phyloP scores from a whole-genome alignment of 257 asterid genomes.

The Orobanche coerulescens region DNA sequence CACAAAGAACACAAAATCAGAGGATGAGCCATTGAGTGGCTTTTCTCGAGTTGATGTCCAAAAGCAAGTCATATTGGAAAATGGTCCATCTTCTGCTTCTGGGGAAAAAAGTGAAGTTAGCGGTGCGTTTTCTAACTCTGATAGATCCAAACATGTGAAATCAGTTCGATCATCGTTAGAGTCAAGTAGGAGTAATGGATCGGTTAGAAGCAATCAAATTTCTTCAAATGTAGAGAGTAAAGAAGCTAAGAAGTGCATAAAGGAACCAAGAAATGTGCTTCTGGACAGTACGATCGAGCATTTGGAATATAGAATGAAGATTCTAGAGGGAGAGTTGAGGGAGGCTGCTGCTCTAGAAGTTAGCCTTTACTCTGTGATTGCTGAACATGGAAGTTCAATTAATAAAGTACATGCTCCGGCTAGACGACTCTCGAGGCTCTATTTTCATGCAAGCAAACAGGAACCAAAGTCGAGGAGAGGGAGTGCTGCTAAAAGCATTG shows the following conservation, averaged over 20 bases:
- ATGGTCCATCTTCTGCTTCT: too few relatives aligned
- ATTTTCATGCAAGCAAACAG: slow-evolving; percentile 49
- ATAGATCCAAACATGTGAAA: slow-evolving; percentile 34
- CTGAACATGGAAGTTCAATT: slow-evolving; percentile 76
- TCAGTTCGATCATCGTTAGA: slow-evolving; percentile 56
- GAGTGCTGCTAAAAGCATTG: slow-evolving; percentile 57
- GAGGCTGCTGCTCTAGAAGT: slow-evolving; percentile 84
- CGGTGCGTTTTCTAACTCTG: slow-evolving; percentile 28
- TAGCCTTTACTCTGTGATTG: slow-evolving; percentile 64
- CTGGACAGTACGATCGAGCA: slow-evolving; percentile 41
- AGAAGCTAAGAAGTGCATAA: slow-evolving; percentile 24
- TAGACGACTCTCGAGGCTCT: slow-evolving; percentile 73
- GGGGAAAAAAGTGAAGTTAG: slow-evolving; percentile 21
- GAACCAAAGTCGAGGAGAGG: slow-evolving; percentile 37
- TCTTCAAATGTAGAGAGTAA: slow-evolving; percentile 23
- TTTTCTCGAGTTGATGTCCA: slow-evolving; percentile 3
- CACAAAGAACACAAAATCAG: slow-evolving; percentile 10
- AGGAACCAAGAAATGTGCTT: slow-evolving; percentile 40
- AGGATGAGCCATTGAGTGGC: slow-evolving; percentile 1
- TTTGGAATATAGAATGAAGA: slow-evolving; percentile 46
- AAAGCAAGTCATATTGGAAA: slow-evolving; percentile 1
- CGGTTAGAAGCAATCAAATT: slow-evolving; percentile 29
- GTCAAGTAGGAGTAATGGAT: slow-evolving; percentile 38
- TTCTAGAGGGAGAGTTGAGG: slow-evolving; percentile 61
- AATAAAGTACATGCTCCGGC: slow-evolving; percentile 89